Conservation (phyloP, 768 basidiomycete species). For the Amanita pallidorosea region DNA sequence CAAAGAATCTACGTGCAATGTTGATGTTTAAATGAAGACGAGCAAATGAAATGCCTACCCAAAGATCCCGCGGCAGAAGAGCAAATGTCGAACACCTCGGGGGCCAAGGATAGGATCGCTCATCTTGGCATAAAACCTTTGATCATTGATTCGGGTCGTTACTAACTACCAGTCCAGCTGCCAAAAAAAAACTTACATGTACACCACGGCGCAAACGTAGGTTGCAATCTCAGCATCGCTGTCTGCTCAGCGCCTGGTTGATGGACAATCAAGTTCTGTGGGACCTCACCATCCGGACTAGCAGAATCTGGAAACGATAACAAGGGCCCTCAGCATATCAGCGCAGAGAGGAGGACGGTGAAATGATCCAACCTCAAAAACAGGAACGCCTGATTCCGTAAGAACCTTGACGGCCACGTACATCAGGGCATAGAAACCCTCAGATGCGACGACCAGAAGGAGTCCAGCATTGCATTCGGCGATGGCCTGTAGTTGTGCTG, state of each 20-base stretch:
- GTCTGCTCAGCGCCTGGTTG: background rate
- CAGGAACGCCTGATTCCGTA: background rate
- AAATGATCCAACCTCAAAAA: background rate
- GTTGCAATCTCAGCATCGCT: background rate
- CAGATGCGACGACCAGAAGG: background rate
- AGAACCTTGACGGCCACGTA: background rate
- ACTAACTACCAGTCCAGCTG: too few relatives aligned
- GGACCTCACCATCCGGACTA: background rate
- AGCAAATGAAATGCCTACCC: constrained; percentile 62
- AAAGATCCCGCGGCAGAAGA: constrained; percentile 48
- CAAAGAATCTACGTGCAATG: constrained; percentile 45
- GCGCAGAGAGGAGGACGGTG: too few relatives aligned
- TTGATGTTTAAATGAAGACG: constrained; percentile 6
- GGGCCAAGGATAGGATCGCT: constrained; percentile 59
- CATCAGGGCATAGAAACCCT: background rate
- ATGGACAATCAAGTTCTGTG: background rate
- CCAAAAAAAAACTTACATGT: constrained; percentile 3
- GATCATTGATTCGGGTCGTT: background rate
- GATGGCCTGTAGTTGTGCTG: background rate
- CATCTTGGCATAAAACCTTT: constrained; percentile 28
- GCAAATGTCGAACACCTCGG: constrained; percentile 47
- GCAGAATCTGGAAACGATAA: background rate
- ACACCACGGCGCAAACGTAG: background rate
- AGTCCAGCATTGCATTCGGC: background rate
- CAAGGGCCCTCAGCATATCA: background rate